These are phyloP conservation scores for Phylloporus scabripes DNA, from an alignment of 768 basidiomycete genomes.

Conservation along the genomic window DNA sequence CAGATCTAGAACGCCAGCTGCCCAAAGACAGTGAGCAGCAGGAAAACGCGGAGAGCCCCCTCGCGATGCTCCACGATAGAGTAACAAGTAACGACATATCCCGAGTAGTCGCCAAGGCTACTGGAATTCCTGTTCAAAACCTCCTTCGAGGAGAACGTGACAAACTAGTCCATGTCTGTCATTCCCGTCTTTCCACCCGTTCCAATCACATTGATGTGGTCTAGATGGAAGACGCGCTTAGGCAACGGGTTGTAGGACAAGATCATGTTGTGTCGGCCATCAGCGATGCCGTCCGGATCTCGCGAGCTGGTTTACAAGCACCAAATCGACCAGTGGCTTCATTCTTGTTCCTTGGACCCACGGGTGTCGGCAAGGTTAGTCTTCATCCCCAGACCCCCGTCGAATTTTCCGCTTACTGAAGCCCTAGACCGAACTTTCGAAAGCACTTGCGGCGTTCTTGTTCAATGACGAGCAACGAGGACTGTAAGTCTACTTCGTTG, in stretches of 20 bases:
- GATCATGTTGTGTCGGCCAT: constrained; percentile 82
- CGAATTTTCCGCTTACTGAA: constrained; percentile 1
- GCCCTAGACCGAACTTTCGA: constrained; percentile 73
- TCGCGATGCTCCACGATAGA: constrained; percentile 74
- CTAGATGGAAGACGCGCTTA: constrained; percentile 84
- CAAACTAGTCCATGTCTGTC: constrained; percentile 76
- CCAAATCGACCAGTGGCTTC: constrained; percentile 88
- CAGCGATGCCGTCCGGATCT: constrained; percentile 88
- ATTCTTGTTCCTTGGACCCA: constrained; percentile 87
- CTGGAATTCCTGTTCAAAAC: constrained; percentile 88
- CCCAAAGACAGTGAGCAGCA: constrained; percentile 51
- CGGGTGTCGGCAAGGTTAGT: constrained; percentile 76
- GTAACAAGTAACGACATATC: constrained; percentile 90
- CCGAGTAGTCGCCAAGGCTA: constrained; percentile 80
- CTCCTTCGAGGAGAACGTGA: constrained; percentile 86
- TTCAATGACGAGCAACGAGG: constrained; percentile 87
- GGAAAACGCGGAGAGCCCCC: constrained; percentile 36
- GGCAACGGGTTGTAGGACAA: constrained; percentile 80
- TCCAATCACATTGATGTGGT: constrained; percentile 1
- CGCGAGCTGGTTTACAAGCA: constrained; percentile 84
- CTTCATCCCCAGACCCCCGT: not conserved
- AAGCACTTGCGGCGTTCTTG: constrained; percentile 81
- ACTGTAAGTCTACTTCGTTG: constrained; percentile 46
- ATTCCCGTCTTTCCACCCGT: not conserved
- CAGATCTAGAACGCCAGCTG: constrained; percentile 67